A percentile compares a stretch with the other conserved stretches of the same genome.
These are phyloP conservation scores for Alternaria dauci DNA, from an alignment of 2,329 filamentous ascomycete genomes.

Conservation along the genomic window DNA sequence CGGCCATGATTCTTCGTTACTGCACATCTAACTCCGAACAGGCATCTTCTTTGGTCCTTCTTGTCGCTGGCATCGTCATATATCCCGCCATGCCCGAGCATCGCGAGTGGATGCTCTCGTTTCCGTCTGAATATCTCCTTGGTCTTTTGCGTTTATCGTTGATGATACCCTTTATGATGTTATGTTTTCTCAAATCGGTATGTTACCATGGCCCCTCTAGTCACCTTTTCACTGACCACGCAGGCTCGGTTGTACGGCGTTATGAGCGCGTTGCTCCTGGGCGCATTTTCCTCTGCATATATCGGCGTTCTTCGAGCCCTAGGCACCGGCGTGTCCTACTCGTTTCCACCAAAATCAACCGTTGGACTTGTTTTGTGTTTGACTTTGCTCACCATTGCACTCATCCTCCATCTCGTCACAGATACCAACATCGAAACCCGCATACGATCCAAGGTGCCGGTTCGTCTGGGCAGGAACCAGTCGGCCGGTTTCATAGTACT, in stretches of 20 bases:
- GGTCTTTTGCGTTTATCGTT: conserved; percentile 48
- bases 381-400: conserved; percentile 42
- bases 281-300: conserved; percentile 47
- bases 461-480: conserved; percentile 46
- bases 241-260: conserved; percentile 46
- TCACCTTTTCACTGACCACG: conserved; percentile 19
- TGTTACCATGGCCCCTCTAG: conserved; percentile 10
- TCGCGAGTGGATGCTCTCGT: conserved; percentile 46
- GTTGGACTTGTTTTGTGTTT: conserved; percentile 40
- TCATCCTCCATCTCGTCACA: conserved; percentile 41
- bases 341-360: conserved; percentile 48
- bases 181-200: conserved; percentile 48
- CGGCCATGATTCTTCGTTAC: neutral
- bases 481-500: conserved; percentile 47
- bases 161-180: conserved; percentile 50
- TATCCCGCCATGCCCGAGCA: conserved; percentile 46
- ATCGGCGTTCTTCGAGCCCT: conserved; percentile 44
- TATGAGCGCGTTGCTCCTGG: conserved; percentile 46
- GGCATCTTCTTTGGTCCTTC: conserved; percentile 43
- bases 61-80: conserved; percentile 39
- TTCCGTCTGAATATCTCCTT: conserved; percentile 44
- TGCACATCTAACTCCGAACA: conserved; percentile 29
- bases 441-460: conserved; percentile 37
- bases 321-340: conserved; percentile 43
- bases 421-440: conserved; percentile 42